A percentile compares a stretch with the other conserved stretches of the same genome.
phyloP scores from a whole-genome alignment of 495 filamentous ascomycete genomes.

The Lasiosphaeriaceae sp. region DNA sequence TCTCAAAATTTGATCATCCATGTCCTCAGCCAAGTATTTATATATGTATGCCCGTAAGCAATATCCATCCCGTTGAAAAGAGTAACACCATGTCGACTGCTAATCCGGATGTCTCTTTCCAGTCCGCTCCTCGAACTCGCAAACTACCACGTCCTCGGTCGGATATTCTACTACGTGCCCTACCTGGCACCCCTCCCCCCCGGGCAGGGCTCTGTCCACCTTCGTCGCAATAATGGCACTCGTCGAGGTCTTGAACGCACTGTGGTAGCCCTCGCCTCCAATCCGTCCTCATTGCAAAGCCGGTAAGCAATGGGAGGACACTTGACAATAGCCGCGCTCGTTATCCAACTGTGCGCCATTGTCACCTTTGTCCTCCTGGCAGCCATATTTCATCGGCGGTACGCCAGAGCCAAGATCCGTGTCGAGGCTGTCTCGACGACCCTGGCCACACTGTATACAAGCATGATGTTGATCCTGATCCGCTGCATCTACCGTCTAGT shows the following conservation, averaged over 20 bases:
- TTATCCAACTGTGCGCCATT: constrained; percentile 30
- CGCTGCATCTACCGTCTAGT: constrained; percentile 32
- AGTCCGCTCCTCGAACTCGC: constrained; percentile 38
- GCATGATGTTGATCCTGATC: constrained; percentile 28
- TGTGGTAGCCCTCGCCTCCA: constrained; percentile 27
- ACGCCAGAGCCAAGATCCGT: constrained; percentile 8
- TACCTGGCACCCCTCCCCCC: constrained; percentile 25
- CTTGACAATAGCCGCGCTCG: constrained; percentile 26
- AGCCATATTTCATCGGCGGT: constrained; percentile 29
- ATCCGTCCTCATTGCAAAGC: constrained; percentile 11
- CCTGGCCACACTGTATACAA: constrained; percentile 26
- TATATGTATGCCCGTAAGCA: constrained; percentile 33
- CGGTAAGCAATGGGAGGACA: constrained; percentile 17
- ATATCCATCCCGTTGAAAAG: background rate
- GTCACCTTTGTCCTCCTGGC: constrained; percentile 25
- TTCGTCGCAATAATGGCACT: constrained; percentile 29
- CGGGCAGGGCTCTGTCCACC: constrained; percentile 22
- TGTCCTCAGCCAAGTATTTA: constrained; percentile 30
- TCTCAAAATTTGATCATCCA: constrained; percentile 15
- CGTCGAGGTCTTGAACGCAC: constrained; percentile 30
- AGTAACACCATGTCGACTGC: too few relatives aligned
- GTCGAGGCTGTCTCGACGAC: constrained; percentile 9
- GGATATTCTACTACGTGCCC: constrained; percentile 34
- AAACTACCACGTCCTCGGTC: constrained; percentile 38
- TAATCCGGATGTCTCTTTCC: background rate